These are phyloP conservation scores for Perkinsus marinus DNA, from an alignment of 169 alveolate genomes.

Conservation along the genomic window DNA sequence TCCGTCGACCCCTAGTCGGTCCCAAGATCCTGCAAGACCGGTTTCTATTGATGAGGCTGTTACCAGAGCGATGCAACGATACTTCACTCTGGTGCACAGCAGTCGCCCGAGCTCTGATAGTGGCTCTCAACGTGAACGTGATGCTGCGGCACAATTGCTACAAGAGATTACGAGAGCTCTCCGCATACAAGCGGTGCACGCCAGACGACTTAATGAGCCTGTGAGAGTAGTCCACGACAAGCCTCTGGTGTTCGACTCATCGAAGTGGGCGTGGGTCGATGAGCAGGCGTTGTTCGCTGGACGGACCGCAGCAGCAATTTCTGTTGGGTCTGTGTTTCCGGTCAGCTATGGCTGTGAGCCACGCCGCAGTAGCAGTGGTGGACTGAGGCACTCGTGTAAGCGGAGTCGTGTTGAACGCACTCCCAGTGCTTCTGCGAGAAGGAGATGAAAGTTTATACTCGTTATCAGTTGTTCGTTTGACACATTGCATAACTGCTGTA, in stretches of 20 bases:
- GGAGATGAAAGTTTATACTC: background rate
- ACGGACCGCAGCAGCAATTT: background rate
- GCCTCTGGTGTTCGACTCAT: background rate
- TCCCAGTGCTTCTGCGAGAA: background rate
- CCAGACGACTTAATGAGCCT: background rate
- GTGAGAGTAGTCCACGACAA: background rate
- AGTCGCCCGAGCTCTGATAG: background rate
- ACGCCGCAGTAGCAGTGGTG: background rate
- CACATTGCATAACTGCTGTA: background rate
- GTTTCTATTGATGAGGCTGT: background rate
- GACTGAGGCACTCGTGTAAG: background rate
- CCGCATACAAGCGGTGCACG: background rate
- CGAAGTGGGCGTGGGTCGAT: background rate
- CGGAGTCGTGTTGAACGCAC: background rate
- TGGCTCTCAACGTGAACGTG: background rate
- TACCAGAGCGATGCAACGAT: background rate
- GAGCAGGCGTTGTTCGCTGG: background rate
- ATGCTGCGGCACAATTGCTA: background rate
- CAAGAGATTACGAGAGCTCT: background rate
- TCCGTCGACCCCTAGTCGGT: background rate
- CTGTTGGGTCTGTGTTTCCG: background rate
- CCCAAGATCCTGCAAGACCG: background rate
- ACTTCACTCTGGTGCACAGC: background rate
- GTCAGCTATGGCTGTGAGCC: background rate
- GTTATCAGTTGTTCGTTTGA: background rate